Percentiles rank a stretch among this genome's conserved stretches.
phyloP scores from a whole-genome alignment of 345 rosid genomes.

The Eucalyptus tenuipes region DNA sequence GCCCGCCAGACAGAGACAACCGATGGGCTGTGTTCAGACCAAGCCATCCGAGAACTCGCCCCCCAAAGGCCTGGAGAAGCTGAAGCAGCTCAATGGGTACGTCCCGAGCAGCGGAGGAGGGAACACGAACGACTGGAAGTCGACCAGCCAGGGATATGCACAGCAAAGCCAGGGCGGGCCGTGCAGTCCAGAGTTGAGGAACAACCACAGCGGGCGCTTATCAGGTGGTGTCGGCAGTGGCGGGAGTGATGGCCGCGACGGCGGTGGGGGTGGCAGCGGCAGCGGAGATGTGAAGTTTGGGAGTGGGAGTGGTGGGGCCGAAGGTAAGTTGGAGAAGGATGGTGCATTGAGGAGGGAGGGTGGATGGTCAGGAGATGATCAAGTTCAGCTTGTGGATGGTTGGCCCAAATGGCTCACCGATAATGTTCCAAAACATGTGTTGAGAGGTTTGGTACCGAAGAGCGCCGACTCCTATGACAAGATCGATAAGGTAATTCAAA shows the following conservation, averaged over 20 bases:
- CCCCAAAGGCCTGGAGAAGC: constrained; percentile 19
- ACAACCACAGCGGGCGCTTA: background rate
- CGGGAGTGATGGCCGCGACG: background rate
- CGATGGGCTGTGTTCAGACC: constrained; percentile 46
- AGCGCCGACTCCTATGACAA: constrained; percentile 52
- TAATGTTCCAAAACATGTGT: constrained; percentile 36
- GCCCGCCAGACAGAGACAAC: background rate
- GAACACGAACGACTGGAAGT: constrained; percentile 9
- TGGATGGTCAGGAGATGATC: background rate
- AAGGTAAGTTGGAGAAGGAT: background rate
- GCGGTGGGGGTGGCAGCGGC: background rate
- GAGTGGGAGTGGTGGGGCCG: background rate
- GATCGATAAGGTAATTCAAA: constrained; percentile 39
- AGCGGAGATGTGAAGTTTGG: background rate
- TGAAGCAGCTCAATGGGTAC: constrained; percentile 38
- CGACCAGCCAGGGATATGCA: constrained; percentile 27
- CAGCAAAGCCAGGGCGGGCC: background rate
- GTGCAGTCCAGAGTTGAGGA: background rate
- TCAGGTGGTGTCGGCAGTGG: background rate
- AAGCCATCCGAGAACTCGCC: constrained; percentile 22
- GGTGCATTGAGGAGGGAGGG: background rate
- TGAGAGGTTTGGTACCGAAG: constrained; percentile 42
- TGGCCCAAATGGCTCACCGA: constrained; percentile 63
- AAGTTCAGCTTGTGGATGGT: constrained; percentile 24
- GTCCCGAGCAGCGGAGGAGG: background rate